Conservation (phyloP, 768 basidiomycete genomes). For the Podaxis mareebaensis region DNA sequence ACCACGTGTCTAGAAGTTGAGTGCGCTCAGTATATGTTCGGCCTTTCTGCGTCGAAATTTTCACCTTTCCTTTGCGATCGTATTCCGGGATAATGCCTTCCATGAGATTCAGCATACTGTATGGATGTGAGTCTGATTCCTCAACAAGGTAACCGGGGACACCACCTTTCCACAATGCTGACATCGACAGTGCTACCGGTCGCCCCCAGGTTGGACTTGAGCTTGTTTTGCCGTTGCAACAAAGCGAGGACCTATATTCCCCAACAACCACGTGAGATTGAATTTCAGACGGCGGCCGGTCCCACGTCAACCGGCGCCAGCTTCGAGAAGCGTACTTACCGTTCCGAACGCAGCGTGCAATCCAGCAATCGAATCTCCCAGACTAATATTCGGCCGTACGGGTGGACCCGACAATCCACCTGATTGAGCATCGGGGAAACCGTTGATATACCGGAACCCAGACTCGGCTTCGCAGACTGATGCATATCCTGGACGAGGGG, state of each 20-base stretch:
- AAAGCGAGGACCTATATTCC: slow-evolving; percentile 56
- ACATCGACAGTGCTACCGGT: slow-evolving; percentile 66
- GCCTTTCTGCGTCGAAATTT: background rate
- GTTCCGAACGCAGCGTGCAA: slow-evolving; percentile 76
- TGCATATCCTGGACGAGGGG: slow-evolving; percentile 67
- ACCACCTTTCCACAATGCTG: slow-evolving; percentile 70
- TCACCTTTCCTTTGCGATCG: slow-evolving; percentile 67
- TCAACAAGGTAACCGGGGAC: background rate
- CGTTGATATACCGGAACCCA: slow-evolving; percentile 74
- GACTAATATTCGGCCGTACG: slow-evolving; percentile 69
- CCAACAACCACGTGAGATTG: slow-evolving; percentile 1
- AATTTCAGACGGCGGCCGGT: background rate
- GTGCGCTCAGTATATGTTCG: background rate
- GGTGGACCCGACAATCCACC: slow-evolving; percentile 60
- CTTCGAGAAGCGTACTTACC: slow-evolving; percentile 32
- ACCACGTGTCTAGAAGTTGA: slow-evolving; percentile 53
- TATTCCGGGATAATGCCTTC: slow-evolving; percentile 78
- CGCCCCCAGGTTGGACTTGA: slow-evolving; percentile 27
- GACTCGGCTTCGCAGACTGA: slow-evolving; percentile 78
- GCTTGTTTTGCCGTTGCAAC: slow-evolving; percentile 40
- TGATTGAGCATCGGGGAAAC: slow-evolving; percentile 54
- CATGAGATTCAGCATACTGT: slow-evolving; percentile 75
- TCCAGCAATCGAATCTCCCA: slow-evolving; percentile 73
- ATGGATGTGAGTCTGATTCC: background rate
- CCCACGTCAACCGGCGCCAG: background rate